Evolutionary conservation across 768 basidiomycete species (phyloP), one percentile per base, ranked within the genome.

Genomic region (Exsudoporus frostii): DNA sequence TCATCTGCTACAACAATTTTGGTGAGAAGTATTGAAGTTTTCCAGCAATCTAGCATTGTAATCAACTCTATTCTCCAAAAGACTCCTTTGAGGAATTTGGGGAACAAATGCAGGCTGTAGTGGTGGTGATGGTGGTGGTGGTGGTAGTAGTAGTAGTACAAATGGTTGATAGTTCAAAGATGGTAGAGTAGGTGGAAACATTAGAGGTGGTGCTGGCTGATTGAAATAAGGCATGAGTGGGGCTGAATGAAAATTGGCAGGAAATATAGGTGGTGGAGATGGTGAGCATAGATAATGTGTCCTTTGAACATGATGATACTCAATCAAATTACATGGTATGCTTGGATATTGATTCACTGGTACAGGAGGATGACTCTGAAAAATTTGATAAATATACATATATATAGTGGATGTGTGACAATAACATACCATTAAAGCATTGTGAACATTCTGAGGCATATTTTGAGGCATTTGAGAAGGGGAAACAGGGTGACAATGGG

Each of bases 1-100:
- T 0, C 20, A 2, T 22, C 39, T 40, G 0, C 14, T 22, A 4
- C 1, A 3, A 1, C 3, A 0, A 22, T 15, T 40, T 2, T 40
- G 22, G 22, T 40, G 7, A 40, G 19, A 7, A 13, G 39, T 5
- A 15, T 40, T 40, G 20, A 40, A 40, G 22, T 40, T 40, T 40
- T 40, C 20, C 20, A 40, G 3, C n/a, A 40, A 40, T 15, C 39
- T 40, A 13, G 39, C n/a, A 40, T 14, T 40, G 4, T 15, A 40
- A 7, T 40, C 39, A 7, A 40, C 22, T 22, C 39, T 40, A 10
- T 38, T 11, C 0, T 6, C 19, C 19, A 38, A 38, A 38, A 10
- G 10, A 19, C n/a, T 9, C 0, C 36, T 10, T 5, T 37, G n/a
- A 19, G 36, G 34, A 15, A 9, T 30, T n/a, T n/a, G n/a, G n/a